Conservation (phyloP, 108 stramenopile genomes). For the Schizochytrium sp. region DNA sequence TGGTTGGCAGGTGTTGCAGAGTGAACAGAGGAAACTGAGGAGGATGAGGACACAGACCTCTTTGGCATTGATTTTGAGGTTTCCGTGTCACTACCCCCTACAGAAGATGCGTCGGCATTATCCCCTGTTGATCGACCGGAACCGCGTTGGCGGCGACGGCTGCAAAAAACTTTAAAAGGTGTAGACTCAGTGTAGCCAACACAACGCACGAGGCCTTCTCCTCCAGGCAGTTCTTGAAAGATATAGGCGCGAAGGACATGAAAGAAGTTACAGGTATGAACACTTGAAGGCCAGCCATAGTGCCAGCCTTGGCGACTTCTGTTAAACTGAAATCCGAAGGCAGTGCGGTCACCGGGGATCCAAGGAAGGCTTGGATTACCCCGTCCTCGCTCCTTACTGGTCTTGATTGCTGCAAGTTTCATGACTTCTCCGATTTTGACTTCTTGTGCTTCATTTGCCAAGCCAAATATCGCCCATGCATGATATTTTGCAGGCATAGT, state of each 20-base stretch:
- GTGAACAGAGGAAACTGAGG: too few relatives aligned
- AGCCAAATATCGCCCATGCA: constrained; percentile 8
- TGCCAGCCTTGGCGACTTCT: constrained; percentile 23
- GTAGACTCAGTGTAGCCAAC: constrained; percentile 15
- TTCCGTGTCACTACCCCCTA: too few relatives aligned
- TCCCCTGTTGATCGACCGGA: neutral
- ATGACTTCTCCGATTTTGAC: neutral
- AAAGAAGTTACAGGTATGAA: neutral
- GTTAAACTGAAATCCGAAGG: constrained; percentile 17
- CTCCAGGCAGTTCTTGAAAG: neutral
- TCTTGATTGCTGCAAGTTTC: neutral
- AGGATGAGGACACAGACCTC: too few relatives aligned
- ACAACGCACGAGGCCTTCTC: neutral
- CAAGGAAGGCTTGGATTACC: neutral
- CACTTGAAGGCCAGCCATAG: constrained; percentile 11
- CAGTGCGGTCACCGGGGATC: constrained; percentile 21
- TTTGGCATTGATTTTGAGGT: too few relatives aligned
- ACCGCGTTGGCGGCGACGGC: neutral
- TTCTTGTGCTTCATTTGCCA: neutral
- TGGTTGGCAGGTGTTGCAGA: too few relatives aligned
- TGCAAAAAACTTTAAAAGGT: neutral
- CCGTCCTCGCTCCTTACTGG: neutral
- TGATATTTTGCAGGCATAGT: neutral
- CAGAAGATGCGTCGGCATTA: too few relatives aligned
- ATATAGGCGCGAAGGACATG: constrained; percentile 38